These are phyloP conservation scores for Suillus discolor DNA, from an alignment of 768 basidiomycete species.

Conservation along the genomic window DNA sequence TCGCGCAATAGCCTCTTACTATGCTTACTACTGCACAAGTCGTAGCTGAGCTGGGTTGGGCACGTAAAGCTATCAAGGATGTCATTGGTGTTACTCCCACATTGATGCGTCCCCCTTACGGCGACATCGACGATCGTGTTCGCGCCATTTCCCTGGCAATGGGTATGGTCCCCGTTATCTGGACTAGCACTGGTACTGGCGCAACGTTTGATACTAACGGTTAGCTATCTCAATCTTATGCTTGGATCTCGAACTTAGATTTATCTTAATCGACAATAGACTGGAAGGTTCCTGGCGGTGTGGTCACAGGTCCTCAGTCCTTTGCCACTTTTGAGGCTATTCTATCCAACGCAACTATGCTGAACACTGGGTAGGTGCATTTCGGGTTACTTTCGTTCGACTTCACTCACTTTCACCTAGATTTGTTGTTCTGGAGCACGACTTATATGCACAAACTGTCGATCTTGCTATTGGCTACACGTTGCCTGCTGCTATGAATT, in stretches of 20 bases:
- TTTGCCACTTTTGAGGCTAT: constrained; percentile 73
- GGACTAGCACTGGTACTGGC: constrained; percentile 67
- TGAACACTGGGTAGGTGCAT: constrained; percentile 57
- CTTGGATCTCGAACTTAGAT: not conserved
- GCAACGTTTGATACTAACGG: constrained; percentile 75
- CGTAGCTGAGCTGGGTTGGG: constrained; percentile 94
- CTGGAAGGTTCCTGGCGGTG: constrained; percentile 85
- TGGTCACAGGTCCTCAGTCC: constrained; percentile 65
- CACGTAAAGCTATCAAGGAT: constrained; percentile 78
- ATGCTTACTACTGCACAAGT: constrained; percentile 78
- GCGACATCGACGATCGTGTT: constrained; percentile 92
- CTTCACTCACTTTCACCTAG: constrained; percentile 33
- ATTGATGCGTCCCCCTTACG: constrained; percentile 80
- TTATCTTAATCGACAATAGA: constrained; percentile 44
- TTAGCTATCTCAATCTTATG: constrained; percentile 26
- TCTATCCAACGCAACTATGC: constrained; percentile 62
- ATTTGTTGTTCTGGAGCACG: constrained; percentile 90
- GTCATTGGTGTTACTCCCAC: constrained; percentile 78
- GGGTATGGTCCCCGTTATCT: constrained; percentile 90
- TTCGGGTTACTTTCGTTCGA: not conserved
- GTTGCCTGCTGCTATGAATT: constrained; percentile 70
- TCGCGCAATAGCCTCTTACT: constrained; percentile 54
- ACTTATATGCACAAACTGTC: constrained; percentile 82
- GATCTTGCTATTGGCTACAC: constrained; percentile 91
- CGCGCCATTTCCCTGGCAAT: constrained; percentile 88